phyloP scores from a whole-genome alignment of 129 eudicot genomes.

The Ambrosia artemisiifolia region DNA sequence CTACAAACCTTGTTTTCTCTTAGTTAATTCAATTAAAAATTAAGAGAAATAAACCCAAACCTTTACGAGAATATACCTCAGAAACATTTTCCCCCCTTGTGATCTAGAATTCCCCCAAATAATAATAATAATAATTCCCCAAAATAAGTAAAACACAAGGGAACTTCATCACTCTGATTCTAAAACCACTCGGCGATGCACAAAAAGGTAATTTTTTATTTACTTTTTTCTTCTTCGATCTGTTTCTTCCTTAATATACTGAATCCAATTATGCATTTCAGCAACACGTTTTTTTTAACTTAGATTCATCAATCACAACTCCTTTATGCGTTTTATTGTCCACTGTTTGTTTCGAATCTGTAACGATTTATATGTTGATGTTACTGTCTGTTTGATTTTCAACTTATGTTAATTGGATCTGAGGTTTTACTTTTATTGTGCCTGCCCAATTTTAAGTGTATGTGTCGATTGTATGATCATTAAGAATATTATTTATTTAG shows the following conservation, averaged over 20 bases:
- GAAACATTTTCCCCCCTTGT: conserved; percentile 23
- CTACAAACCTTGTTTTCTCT: too few species aligned
- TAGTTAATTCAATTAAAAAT: too few species aligned
- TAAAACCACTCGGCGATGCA: conserved; percentile 25
- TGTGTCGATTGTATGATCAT: not conserved
- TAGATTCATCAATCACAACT: not conserved
- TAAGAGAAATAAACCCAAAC: conserved; percentile 28
- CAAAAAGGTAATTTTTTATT: conserved; percentile 18
- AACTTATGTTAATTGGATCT: conserved; percentile 15
- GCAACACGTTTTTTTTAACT: conserved; percentile 10
- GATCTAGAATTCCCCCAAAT: conserved; percentile 29
- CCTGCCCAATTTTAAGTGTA: too few species aligned
- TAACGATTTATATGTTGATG: not conserved
- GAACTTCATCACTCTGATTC: conserved; percentile 14
- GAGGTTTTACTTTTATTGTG: conserved; percentile 14
- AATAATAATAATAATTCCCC: too few species aligned
- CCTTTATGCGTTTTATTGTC: not conserved
- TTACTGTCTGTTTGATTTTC: conserved; percentile 10
- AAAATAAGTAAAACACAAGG: too few species aligned
- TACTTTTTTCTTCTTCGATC: conserved; percentile 19
- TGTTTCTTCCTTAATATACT: conserved; percentile 19
- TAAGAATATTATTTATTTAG: not conserved
- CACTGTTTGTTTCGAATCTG: conserved; percentile 7
- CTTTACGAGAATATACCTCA: conserved; percentile 14
- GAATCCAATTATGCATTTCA: conserved; percentile 16